Evolutionary conservation across 1,284 basidiomycete species (phyloP).

Genomic region (Lignosus rhinocerotis): DNA sequence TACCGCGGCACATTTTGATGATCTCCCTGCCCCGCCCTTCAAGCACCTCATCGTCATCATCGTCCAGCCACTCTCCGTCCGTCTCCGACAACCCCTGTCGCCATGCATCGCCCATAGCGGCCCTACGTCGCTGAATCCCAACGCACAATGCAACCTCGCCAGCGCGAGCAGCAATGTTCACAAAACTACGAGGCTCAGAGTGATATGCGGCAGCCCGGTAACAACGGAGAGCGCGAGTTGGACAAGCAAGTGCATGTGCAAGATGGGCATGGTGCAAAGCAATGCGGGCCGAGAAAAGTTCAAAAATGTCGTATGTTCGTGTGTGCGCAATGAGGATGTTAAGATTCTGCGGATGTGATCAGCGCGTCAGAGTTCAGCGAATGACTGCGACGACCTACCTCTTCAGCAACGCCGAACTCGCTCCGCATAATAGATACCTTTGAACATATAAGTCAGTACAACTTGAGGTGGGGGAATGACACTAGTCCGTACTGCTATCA

Average conservation of each 20-base stretch:
- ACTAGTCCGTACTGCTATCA: slow-evolving; percentile 50
- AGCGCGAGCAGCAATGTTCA: slow-evolving; percentile 56
- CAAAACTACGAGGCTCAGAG: slow-evolving; percentile 48
- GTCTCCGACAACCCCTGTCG: slow-evolving; percentile 9
- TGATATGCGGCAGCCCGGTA: slow-evolving; percentile 60
- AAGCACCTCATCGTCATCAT: slow-evolving; percentile 21
- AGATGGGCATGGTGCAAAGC: slow-evolving; percentile 71
- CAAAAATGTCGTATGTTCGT: slow-evolving; percentile 56
- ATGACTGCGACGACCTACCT: slow-evolving; percentile 29
- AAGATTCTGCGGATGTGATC: slow-evolving; percentile 43
- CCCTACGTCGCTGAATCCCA: slow-evolving; percentile 37
- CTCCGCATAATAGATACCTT: slow-evolving; percentile 66
- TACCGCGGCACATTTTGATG: slow-evolving; percentile 41
- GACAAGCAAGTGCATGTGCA: slow-evolving; percentile 56
- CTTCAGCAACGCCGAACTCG: slow-evolving; percentile 63
- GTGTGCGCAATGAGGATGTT: slow-evolving; percentile 59
- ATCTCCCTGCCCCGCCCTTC: slow-evolving; percentile 38
- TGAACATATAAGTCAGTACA: not conserved
- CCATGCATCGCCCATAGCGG: slow-evolving; percentile 19
- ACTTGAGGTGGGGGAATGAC: not conserved
- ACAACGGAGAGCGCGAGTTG: slow-evolving; percentile 53
- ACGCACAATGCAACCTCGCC: slow-evolving; percentile 62
- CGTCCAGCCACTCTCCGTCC: slow-evolving; percentile 19
- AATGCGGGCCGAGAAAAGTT: slow-evolving; percentile 58
- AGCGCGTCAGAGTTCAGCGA: not conserved